These are phyloP conservation scores for Trypanosoma conorhini DNA, from an alignment of 208 protist genomes.

Conservation along the genomic window DNA sequence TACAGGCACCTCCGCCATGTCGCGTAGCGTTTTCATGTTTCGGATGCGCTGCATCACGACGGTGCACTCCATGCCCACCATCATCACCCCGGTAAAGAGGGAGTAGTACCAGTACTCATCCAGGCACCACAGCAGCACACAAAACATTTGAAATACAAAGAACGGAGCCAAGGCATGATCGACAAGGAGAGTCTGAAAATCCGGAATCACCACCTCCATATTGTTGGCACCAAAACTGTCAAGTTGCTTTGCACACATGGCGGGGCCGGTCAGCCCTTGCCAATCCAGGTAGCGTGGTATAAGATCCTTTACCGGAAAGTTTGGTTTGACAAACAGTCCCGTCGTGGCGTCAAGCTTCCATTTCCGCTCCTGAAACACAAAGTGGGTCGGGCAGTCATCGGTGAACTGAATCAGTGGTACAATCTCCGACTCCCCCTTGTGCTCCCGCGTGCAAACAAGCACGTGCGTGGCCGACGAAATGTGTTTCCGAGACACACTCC, in stretches of 20 bases:
- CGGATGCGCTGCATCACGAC: constrained; percentile 93
- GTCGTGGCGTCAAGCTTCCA: constrained; percentile 79
- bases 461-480: constrained; percentile 65
- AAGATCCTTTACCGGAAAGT: constrained; percentile 74
- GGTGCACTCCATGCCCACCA: constrained; percentile 97
- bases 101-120: constrained; percentile 99
- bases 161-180: constrained; percentile 98
- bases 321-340: constrained; percentile 80
- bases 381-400: constrained; percentile 63
- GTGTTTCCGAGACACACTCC: constrained; percentile 37
- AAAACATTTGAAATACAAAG: constrained; percentile 99
- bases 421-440: constrained; percentile 88
- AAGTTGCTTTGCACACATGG: constrained; percentile 48
- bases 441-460: constrained; percentile 69
- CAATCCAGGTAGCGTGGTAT: constrained; percentile 79
- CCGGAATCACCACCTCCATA: constrained; percentile 95
- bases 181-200: constrained; percentile 95
- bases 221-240: constrained; percentile 84
- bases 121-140: constrained; percentile 95
- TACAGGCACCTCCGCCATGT: constrained; percentile 93
- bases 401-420: constrained; percentile 55
- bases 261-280: constrained; percentile 60
- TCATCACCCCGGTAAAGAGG: constrained; percentile 97
- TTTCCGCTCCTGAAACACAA: constrained; percentile 91
- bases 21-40: constrained; percentile 92